Percentiles rank a stretch among this genome's conserved stretches.
These are phyloP conservation scores for Tricholoma furcatifolium DNA, from an alignment of 768 basidiomycete species.

Conservation along the genomic window DNA sequence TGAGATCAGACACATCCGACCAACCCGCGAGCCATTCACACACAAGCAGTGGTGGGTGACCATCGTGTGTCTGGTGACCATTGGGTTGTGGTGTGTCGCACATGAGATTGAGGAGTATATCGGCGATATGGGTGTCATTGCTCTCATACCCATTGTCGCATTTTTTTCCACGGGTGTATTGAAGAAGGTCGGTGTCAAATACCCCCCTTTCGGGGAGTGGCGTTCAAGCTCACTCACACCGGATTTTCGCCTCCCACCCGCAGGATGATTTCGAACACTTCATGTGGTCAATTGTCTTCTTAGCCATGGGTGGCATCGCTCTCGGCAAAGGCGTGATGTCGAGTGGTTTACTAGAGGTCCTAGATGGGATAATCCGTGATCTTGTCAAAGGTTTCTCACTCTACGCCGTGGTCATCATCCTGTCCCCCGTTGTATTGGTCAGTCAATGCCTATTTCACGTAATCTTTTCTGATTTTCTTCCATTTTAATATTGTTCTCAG, in stretches of 20 bases:
- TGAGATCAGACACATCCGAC: constrained; percentile 81
- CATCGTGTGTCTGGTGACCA: constrained; percentile 80
- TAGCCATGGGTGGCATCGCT: constrained; percentile 98
- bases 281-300: constrained; percentile 91
- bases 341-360: constrained; percentile 80
- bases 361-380: constrained; percentile 61
- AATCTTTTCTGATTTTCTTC: background rate
- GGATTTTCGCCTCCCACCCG: constrained; percentile 6
- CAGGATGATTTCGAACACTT: constrained; percentile 96
- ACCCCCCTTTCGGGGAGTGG: background rate
- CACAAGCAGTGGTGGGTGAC: constrained; percentile 88
- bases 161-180: constrained; percentile 94
- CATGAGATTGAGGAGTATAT: constrained; percentile 71
- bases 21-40: constrained; percentile 80
- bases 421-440: constrained; percentile 71
- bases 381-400: constrained; percentile 61
- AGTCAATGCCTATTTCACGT: constrained; percentile 24
- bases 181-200: constrained; percentile 66
- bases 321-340: constrained; percentile 91
- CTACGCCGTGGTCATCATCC: constrained; percentile 69
- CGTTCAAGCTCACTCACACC: background rate
- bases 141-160: constrained; percentile 86
- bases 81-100: constrained; percentile 87
- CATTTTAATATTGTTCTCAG: constrained; percentile 30
- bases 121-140: constrained; percentile 98